These are phyloP conservation scores for Colletotrichum melonis DNA, from an alignment of 2,329 filamentous ascomycete species.

Conservation along the genomic window DNA sequence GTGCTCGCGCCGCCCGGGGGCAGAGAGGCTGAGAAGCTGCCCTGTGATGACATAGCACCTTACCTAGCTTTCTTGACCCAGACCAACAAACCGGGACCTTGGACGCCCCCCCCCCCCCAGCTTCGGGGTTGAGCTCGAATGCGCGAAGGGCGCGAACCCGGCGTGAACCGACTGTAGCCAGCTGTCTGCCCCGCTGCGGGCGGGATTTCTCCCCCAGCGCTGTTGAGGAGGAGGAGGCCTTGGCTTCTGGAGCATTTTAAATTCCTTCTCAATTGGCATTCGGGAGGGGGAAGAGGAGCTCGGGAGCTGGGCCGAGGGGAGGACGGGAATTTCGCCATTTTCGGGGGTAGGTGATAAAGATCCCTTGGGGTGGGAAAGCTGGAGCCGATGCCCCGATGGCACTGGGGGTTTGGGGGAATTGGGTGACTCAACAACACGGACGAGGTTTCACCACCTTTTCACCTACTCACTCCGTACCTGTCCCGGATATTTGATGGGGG, in stretches of 20 bases:
- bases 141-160: conserved; percentile 52
- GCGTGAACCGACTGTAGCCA: conserved; percentile 33
- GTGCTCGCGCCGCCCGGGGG: neutral
- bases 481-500: neutral
- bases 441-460: neutral
- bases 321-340: neutral
- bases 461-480: neutral
- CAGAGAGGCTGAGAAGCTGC: neutral
- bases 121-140: conserved; percentile 78
- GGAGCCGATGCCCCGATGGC: neutral
- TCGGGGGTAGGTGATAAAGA: neutral
- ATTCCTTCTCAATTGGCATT: neutral
- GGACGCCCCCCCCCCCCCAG: conserved; percentile 39
- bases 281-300: neutral
- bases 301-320: neutral
- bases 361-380: neutral
- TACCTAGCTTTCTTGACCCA: too few species aligned
- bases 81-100: neutral
- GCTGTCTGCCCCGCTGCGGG: conserved; percentile 8
- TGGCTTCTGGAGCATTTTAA: neutral
- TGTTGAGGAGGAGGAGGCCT: conserved; percentile 1
- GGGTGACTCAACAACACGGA: conserved; percentile 10
- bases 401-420: neutral
- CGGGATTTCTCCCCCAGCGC: conserved; percentile 1
- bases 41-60: conserved; percentile 1